Conservation (phyloP, 2,329 filamentous ascomycete genomes). For the Penicillium sp. region DNA sequence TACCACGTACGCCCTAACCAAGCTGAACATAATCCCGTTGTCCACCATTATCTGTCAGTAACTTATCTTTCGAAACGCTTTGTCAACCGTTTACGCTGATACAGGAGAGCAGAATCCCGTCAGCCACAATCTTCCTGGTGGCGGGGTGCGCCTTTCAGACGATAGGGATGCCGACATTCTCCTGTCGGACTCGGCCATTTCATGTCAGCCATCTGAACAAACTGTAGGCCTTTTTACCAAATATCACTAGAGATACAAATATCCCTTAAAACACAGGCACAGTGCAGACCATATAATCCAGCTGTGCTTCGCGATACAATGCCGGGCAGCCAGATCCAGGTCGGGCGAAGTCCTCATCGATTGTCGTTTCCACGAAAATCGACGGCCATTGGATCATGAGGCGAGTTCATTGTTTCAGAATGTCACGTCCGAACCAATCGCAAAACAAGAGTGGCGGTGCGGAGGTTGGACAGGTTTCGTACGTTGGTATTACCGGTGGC, state of each 20-base stretch:
- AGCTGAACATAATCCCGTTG: not conserved
- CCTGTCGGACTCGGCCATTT: not conserved
- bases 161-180: slow-evolving; percentile 3
- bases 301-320: not conserved
- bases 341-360: not conserved
- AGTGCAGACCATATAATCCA: not conserved
- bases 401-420: slow-evolving; percentile 11
- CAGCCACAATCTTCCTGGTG: slow-evolving; percentile 1
- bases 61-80: not conserved
- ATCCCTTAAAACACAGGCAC: not conserved
- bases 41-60: not conserved
- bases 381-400: not conserved
- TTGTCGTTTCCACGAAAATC: not conserved
- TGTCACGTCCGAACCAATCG: slow-evolving; percentile 3
- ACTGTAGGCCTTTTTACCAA: not conserved
- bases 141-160: slow-evolving; percentile 1
- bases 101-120: not conserved
- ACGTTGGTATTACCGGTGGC: not conserved
- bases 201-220: not conserved
- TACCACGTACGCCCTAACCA: not conserved
- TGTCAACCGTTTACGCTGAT: too few relatives aligned
- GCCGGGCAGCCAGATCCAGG: not conserved
- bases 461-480: not conserved
- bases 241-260: too few relatives aligned
- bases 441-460: slow-evolving; percentile 12